Conservation (phyloP, 2,329 filamentous ascomycete species). For the Fusarium ramigenum region DNA sequence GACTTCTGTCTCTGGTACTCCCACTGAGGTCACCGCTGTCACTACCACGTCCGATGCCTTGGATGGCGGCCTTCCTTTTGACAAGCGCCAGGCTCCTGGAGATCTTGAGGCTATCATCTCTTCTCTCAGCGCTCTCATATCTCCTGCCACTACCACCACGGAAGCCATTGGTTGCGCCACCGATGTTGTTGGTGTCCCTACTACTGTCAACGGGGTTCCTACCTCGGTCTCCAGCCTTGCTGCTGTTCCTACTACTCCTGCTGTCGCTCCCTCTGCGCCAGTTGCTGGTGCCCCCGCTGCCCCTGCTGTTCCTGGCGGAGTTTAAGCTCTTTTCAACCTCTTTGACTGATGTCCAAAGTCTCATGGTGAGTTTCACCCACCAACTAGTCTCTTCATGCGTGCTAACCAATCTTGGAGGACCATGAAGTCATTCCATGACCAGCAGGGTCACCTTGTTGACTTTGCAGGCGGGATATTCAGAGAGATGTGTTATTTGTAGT, state of each 20-base stretch:
- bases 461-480: neutral
- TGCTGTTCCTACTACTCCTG: neutral
- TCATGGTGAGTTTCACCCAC: neutral
- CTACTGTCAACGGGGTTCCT: neutral
- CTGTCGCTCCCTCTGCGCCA: neutral
- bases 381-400: neutral
- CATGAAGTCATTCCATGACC: neutral
- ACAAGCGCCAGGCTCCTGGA: neutral
- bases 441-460: neutral
- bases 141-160: neutral
- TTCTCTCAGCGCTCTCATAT: neutral
- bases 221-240: neutral
- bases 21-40: neutral
- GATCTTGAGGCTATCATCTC: neutral
- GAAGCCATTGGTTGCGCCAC: neutral
- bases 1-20: neutral
- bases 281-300: neutral
- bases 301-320: neutral
- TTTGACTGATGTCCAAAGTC: neutral
- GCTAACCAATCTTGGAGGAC: neutral
- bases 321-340: neutral
- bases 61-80: neutral
- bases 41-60: neutral
- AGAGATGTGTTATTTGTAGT: neutral
- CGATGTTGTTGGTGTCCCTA: neutral